Conservation (phyloP, 2,329 filamentous ascomycete species). For the Beauveria caledonica region DNA sequence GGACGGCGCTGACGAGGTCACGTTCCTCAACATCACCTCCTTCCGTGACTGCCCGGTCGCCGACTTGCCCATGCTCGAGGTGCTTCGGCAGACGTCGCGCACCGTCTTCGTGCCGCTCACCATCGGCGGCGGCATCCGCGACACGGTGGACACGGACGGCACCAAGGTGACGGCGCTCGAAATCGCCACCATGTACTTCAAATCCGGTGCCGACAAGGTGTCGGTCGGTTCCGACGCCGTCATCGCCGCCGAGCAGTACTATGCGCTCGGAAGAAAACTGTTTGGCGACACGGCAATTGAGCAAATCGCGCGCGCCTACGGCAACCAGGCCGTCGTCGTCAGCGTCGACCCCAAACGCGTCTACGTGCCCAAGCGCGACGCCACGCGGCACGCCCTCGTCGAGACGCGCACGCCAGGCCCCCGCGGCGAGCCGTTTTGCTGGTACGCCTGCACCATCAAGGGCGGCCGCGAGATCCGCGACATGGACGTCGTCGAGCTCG, state of each 20-base stretch:
- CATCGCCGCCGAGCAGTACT: constrained; percentile 84
- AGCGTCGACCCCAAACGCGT: constrained; percentile 89
- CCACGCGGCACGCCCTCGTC: constrained; percentile 65
- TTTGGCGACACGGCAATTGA: constrained; percentile 87
- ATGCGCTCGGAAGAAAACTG: constrained; percentile 58
- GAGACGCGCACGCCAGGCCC: constrained; percentile 62
- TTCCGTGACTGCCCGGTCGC: constrained; percentile 92
- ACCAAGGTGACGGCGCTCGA: constrained; percentile 81
- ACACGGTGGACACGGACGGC: constrained; percentile 83
- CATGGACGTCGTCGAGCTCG: constrained; percentile 83
- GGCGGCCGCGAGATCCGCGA: constrained; percentile 92
- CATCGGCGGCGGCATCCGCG: constrained; percentile 89
- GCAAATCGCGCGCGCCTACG: constrained; percentile 87
- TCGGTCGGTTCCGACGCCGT: constrained; percentile 95
- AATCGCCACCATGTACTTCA: constrained; percentile 95
- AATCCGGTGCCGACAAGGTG: constrained; percentile 93
- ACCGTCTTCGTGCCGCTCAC: constrained; percentile 95
- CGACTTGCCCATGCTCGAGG: constrained; percentile 93
- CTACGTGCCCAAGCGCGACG: constrained; percentile 67
- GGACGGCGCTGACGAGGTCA: constrained; percentile 92
- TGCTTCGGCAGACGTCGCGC: constrained; percentile 75
- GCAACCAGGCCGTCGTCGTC: constrained; percentile 93
- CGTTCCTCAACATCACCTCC: constrained; percentile 96
- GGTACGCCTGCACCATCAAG: constrained; percentile 97
- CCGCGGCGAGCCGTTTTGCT: constrained; percentile 73